Conservation (phyloP, 805 yeast species). For the Suhomyces prunicola region DNA sequence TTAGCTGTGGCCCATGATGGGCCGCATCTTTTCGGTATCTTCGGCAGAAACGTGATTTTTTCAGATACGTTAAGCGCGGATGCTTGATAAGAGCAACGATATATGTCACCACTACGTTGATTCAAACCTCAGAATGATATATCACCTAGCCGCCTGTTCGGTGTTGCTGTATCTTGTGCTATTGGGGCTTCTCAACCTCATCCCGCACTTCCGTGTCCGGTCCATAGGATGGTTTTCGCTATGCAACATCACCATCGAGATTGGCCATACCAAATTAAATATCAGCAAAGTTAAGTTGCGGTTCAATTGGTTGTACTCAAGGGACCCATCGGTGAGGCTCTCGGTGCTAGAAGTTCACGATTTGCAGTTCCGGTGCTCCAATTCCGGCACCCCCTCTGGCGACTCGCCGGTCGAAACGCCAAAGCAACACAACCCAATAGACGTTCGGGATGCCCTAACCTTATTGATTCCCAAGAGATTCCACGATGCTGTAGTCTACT, state of each 20-base stretch:
- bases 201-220: slow-evolving; percentile 26
- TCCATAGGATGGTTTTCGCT: slow-evolving; percentile 31
- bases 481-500: slow-evolving; percentile 16
- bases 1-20: not conserved
- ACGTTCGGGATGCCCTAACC: not conserved
- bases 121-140: not conserved
- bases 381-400: not conserved
- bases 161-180: slow-evolving; percentile 14
- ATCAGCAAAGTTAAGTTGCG: slow-evolving; percentile 19
- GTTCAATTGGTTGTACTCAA: slow-evolving; percentile 20
- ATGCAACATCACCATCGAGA: slow-evolving; percentile 20
- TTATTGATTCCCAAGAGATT: slow-evolving; percentile 14
- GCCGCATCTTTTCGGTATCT: not conserved
- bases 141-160: not conserved
- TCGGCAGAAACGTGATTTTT: slow-evolving; percentile 1
- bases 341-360: slow-evolving; percentile 26
- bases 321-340: slow-evolving; percentile 23
- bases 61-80: not conserved
- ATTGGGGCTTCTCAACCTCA: slow-evolving; percentile 19
- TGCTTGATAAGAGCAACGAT: not conserved
- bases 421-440: not conserved
- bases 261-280: slow-evolving; percentile 10
- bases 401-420: not conserved
- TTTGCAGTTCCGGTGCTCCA: slow-evolving; percentile 10
- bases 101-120: not conserved